Evolutionary conservation across 1,284 basidiomycete species (phyloP).

Genomic region (Apiotrichum mycotoxinovorans): DNA sequence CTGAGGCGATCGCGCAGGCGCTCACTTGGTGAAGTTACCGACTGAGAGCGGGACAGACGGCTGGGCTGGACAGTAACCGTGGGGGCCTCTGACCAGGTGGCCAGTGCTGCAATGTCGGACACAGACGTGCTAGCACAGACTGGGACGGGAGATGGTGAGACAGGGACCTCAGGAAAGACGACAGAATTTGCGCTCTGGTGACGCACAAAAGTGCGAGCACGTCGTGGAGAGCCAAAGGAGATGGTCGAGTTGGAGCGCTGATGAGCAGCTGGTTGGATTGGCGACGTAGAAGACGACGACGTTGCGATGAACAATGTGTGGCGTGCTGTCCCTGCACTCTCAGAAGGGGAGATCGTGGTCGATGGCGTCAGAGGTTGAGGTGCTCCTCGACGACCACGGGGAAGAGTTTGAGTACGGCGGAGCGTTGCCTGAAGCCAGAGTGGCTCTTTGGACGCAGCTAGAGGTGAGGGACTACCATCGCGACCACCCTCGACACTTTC

Average conservation of each 20-base stretch:
- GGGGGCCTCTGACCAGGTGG: constrained; percentile 15
- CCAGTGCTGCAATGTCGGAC: constrained; percentile 15
- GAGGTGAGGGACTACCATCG: not conserved
- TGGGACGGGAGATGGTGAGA: constrained; percentile 4
- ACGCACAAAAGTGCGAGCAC: not conserved
- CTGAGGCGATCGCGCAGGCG: constrained; percentile 15
- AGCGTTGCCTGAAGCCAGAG: not conserved
- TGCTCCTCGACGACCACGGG: not conserved
- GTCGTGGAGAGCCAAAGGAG: not conserved
- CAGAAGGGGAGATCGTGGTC: not conserved
- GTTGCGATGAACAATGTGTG: not conserved
- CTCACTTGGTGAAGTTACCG: constrained; percentile 1
- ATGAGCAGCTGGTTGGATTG: not conserved
- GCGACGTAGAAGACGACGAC: not conserved
- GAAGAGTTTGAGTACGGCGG: not conserved
- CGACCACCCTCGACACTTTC: constrained; percentile 2
- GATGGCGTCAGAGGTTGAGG: not conserved
- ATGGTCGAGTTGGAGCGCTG: constrained; percentile 2
- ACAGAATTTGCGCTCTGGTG: not conserved
- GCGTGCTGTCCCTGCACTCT: not conserved
- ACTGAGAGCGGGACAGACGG: constrained; percentile 4
- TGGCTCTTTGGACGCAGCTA: not conserved
- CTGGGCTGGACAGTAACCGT: not conserved
- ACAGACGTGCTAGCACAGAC: constrained; percentile 13
- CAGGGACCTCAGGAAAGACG: not conserved